These are phyloP conservation scores for Endocarpon pusillum DNA, from an alignment of 495 filamentous ascomycete genomes.

Conservation along the genomic window DNA sequence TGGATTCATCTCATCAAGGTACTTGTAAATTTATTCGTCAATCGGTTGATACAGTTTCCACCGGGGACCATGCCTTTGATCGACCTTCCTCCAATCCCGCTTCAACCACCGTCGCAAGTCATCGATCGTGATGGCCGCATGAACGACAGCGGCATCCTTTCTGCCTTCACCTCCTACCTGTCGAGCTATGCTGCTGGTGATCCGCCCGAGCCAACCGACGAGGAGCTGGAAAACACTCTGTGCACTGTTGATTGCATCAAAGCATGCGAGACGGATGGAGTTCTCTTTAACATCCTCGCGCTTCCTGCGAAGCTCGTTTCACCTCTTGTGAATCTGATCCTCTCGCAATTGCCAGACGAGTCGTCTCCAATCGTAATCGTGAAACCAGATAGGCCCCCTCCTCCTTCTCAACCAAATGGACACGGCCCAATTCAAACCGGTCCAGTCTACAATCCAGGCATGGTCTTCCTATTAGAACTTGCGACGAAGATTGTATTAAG, in stretches of 20 bases:
- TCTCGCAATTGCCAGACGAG: slow-evolving; percentile 77
- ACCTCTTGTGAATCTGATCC: slow-evolving; percentile 50
- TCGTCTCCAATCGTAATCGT: slow-evolving; percentile 71
- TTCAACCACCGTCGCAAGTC: slow-evolving; percentile 82
- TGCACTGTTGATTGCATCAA: slow-evolving; percentile 90
- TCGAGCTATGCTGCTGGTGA: slow-evolving; percentile 98
- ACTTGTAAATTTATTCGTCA: slow-evolving; percentile 90
- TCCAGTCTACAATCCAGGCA: slow-evolving; percentile 66
- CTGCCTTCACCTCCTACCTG: slow-evolving; percentile 85
- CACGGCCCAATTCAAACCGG: slow-evolving; percentile 29
- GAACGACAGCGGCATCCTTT: slow-evolving; percentile 71
- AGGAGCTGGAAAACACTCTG: slow-evolving; percentile 88
- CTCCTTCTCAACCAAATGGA: slow-evolving; percentile 35
- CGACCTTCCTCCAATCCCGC: slow-evolving; percentile 68
- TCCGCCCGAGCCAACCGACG: slow-evolving; percentile 90
- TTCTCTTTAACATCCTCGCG: slow-evolving; percentile 79
- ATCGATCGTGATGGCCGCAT: slow-evolving; percentile 70
- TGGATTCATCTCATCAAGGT: slow-evolving; percentile 83
- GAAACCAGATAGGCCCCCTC: slow-evolving; percentile 56
- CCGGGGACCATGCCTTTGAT: slow-evolving; percentile 47
- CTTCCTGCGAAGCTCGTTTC: slow-evolving; percentile 47
- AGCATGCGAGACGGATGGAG: slow-evolving; percentile 65
- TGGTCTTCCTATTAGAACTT: slow-evolving; percentile 79
- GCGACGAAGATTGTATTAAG: slow-evolving; percentile 71
- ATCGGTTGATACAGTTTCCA: slow-evolving; percentile 58